Conservation (phyloP, 2,329 filamentous ascomycete species). For the Aspergillus amoenus region DNA sequence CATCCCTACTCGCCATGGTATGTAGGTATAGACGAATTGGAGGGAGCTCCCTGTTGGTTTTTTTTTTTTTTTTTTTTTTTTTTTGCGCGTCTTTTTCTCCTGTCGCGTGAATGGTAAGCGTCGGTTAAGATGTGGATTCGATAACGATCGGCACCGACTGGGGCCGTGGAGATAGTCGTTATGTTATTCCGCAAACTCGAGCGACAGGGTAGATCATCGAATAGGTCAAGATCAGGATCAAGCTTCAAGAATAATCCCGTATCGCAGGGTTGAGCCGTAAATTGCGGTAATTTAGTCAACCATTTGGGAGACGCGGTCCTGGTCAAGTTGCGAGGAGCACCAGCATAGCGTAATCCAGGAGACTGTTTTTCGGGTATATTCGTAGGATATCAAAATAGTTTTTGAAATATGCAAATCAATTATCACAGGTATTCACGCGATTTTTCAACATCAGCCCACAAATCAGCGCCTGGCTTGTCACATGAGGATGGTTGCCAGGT, state of each 20-base stretch:
- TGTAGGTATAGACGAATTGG: neutral
- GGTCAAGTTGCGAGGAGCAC: neutral
- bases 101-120: neutral
- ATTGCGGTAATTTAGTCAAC: neutral
- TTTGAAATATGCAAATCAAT: neutral
- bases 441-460: constrained; percentile 29
- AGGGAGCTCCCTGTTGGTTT: neutral
- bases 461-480: constrained; percentile 26
- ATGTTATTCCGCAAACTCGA: neutral
- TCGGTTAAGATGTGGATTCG: no score
- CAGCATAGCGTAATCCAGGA: neutral
- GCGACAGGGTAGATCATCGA: no score
- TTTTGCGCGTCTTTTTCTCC: neutral
- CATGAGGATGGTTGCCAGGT: constrained; percentile 39
- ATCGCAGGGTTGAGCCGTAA: neutral
- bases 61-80: neutral
- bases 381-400: neutral
- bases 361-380: neutral
- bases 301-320: neutral
- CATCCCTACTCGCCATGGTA: neutral
- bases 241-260: neutral
- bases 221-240: no score
- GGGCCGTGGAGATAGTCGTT: neutral
- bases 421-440: neutral
- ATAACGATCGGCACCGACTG: neutral